Conservation (phyloP, 129 eudicot genomes). For the Artemisia tridentata region DNA sequence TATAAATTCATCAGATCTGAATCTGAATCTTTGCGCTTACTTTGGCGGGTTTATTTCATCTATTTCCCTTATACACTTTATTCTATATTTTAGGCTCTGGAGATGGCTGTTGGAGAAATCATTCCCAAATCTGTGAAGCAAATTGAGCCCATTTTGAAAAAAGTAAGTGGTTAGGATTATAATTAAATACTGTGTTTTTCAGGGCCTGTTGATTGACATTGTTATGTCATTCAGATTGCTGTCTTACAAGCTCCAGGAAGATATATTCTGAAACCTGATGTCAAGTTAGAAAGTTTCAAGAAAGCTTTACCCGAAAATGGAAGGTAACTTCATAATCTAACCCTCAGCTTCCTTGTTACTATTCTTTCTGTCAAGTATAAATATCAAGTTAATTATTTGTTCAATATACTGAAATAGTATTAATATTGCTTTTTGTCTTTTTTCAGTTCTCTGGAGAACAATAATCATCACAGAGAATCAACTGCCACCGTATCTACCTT, state of each 20-base stretch:
- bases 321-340: constrained; percentile 46
- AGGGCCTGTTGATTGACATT: constrained; percentile 21
- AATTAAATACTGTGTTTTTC: constrained; percentile 9
- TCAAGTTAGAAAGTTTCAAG: constrained; percentile 55
- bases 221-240: constrained; percentile 61
- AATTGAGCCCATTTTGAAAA: constrained; percentile 77
- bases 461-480: constrained; percentile 39
- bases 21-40: constrained; percentile 8
- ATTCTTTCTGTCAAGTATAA: neutral
- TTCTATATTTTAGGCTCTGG: constrained; percentile 55
- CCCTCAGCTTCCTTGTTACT: neutral
- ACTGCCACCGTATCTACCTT: constrained; percentile 33
- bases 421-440: constrained; percentile 7
- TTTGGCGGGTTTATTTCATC: constrained; percentile 12
- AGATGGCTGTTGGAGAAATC: constrained; percentile 72
- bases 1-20: constrained; percentile 1
- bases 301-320: constrained; percentile 52
- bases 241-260: constrained; percentile 73
- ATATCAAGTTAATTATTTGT: constrained; percentile 5
- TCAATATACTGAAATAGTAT: neutral
- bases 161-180: constrained; percentile 42
- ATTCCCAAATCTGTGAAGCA: constrained; percentile 66
- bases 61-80: constrained; percentile 19
- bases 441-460: constrained; percentile 71
- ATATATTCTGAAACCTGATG: constrained; percentile 72